Evolutionary conservation across 208 protist species (phyloP).

Genomic region (Trypanosoma brucei): DNA sequence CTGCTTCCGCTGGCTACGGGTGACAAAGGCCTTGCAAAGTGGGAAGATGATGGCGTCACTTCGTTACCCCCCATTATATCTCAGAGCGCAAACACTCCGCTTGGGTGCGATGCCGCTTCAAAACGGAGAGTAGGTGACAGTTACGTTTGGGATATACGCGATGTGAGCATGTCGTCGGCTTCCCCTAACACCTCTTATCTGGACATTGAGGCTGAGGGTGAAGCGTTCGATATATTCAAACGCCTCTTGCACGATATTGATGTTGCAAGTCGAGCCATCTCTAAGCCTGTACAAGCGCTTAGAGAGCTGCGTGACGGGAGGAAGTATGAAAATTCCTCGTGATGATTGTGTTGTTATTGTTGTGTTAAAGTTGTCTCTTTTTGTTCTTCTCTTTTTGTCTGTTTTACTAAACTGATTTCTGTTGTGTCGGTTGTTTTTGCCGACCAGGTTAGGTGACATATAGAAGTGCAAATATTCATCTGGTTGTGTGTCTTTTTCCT

Average conservation of each 20-base stretch:
- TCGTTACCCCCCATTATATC: background rate
- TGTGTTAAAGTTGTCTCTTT: no score
- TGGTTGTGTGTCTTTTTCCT: no score
- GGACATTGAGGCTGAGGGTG: conserved; percentile 3
- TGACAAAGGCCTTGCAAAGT: background rate
- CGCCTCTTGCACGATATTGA: conserved; percentile 13
- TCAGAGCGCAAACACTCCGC: background rate
- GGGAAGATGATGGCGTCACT: background rate
- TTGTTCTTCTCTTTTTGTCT: no score
- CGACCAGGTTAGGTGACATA: no score
- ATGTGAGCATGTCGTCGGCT: conserved; percentile 9
- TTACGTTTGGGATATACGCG: conserved; percentile 9
- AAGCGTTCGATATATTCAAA: background rate
- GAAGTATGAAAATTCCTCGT: background rate
- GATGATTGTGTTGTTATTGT: background rate
- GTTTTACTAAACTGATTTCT: no score
- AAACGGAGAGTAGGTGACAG: background rate
- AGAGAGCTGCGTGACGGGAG: background rate
- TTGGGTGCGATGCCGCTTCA: background rate
- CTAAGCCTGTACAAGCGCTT: conserved; percentile 11
- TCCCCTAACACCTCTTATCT: conserved; percentile 4
- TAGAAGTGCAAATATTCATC: no score
- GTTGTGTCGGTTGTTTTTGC: no score
- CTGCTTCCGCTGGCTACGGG: background rate
- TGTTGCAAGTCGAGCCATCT: conserved; percentile 1